Base-by-base conservation (phyloP, 2,329 filamentous ascomycete genomes). In the Pleomassaria siparia region DNA sequence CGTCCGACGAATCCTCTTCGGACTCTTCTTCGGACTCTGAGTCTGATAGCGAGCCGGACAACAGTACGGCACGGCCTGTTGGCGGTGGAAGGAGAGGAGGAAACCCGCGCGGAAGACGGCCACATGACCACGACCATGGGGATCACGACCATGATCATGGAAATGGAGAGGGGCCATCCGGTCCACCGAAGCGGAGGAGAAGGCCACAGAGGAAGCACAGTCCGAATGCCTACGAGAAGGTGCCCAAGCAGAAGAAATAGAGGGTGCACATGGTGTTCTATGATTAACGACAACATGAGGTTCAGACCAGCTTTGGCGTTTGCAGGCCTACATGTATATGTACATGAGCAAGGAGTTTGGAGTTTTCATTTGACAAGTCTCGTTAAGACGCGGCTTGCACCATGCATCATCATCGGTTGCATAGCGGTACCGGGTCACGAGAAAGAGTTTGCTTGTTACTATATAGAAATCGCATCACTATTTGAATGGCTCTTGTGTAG, bases 191-290 rank as follows among this genome's bases (percentile, higher is more conserved):
- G 60, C 68, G 55, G 68, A 71, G 62, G 56, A 60, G 18, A 60
- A 73, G 65, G 62, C 73, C 58, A 71, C 60, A 59, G 28, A 55
- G 81, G 55, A 77, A 75, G 60, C 83, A 85, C 15, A 90, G 87
- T 62, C 88, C 88, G 18, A 92, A 92, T 70, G 88, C 88, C 1
- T 92, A 92, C 63, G 88, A 92, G 72, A 87, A 86, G 70, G 81
- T 89, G 68, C 85, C 85, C 10, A 83, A 81, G 56, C 63, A 57
- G 44, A 66, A 69, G 46, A 44, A 32, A 20, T 26, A 44, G 29
- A 29, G 63, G 60, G 42, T 35, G 44, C n/a, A 28, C 35, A 24
- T 7, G n/a, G 26, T 16, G 16, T 21, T 26, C 36, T 16, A 50
- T 37, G 44, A 36, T 22, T 47, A n/a, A 50, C 16, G 29, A 29